phyloP scores from a whole-genome alignment of 75 land plant genomes.

The Cupressus sempervirens region DNA sequence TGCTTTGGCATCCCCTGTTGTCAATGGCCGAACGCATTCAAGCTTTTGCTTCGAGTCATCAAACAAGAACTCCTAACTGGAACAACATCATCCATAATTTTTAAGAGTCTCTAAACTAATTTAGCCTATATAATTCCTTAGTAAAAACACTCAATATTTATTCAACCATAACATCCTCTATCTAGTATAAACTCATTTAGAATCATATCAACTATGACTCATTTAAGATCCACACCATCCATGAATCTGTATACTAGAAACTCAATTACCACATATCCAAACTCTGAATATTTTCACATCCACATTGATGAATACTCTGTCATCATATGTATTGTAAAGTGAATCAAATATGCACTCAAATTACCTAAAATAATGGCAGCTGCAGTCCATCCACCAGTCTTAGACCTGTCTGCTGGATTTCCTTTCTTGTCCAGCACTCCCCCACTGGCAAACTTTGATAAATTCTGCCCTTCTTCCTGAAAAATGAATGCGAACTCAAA shows the following conservation, averaged over 20 bases:
- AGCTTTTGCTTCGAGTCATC: not conserved
- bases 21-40: not conserved
- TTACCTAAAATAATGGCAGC: conserved; percentile 77
- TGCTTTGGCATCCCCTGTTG: not conserved
- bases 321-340: not conserved
- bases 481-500: not conserved
- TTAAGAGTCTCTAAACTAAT: not conserved
- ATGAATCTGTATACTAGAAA: too few relatives aligned
- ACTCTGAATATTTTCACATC: not conserved
- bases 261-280: not conserved
- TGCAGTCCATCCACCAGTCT: conserved; percentile 80
- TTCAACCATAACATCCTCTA: not conserved
- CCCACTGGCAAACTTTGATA: conserved; percentile 9
- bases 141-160: not conserved
- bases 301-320: not conserved
- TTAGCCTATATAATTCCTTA: not conserved
- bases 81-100: too few relatives aligned
- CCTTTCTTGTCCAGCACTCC: conserved; percentile 55
- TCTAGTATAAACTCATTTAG: too few relatives aligned
- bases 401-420: conserved; percentile 64
- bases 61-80: not conserved
- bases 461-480: not conserved
- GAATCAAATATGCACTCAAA: not conserved
- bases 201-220: too few relatives aligned
- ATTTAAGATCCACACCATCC: too few relatives aligned